Base-by-base conservation (phyloP, 2,329 filamentous ascomycete genomes). In the Fusarium abutilonis region DNA sequence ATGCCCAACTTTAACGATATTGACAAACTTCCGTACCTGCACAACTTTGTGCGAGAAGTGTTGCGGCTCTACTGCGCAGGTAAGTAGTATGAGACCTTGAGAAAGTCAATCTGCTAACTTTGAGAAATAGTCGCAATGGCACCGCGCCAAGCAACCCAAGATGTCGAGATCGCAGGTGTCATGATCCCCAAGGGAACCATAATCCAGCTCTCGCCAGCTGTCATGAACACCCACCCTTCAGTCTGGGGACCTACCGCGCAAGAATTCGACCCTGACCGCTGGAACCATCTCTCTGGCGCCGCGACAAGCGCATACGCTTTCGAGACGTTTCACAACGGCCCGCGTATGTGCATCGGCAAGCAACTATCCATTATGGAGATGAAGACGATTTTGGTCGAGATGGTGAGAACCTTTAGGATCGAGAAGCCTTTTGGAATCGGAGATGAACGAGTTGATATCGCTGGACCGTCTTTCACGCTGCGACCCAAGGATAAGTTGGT, bases 31-130 rank as follows among this genome's bases (percentile, higher is more conserved):
- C 74, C 74, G 1, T 73, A 75, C 13, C 63, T 79, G 26, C 73
- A 77, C 60, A 78, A 79, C 52, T 76, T 83, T 44, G 72, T 77
- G 60, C 78, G 70, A 31, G 80, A 83, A 66, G 71, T 78, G 4
- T 60, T 83, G 32, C 75, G 80, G 3, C 70, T 79, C 38, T 78
- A 76, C 57, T 73, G 77, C 4, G 78, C 80, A 2, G 64, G 71
- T 70, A 56, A 58, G 67, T 38, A 31, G 13, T 2, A 28, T 3
- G 32, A 19, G 6, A 14, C 15, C 23, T 8, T 17, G 38, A 34
- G 17, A 7, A 13, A 19, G 14, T 10, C 9, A 21, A 23, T 2
- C 2, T 1, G 41, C 47, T 64, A 52, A 66, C 26, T 4, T 17
- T 31, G 41, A 53, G 15, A 21, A 32, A 44, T n/a, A 68, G 77